Percentiles rank a stretch among this genome's conserved stretches.
These are phyloP conservation scores for Heterobasidion occidentale DNA, from an alignment of 1,284 basidiomycete genomes.

Conservation along the genomic window DNA sequence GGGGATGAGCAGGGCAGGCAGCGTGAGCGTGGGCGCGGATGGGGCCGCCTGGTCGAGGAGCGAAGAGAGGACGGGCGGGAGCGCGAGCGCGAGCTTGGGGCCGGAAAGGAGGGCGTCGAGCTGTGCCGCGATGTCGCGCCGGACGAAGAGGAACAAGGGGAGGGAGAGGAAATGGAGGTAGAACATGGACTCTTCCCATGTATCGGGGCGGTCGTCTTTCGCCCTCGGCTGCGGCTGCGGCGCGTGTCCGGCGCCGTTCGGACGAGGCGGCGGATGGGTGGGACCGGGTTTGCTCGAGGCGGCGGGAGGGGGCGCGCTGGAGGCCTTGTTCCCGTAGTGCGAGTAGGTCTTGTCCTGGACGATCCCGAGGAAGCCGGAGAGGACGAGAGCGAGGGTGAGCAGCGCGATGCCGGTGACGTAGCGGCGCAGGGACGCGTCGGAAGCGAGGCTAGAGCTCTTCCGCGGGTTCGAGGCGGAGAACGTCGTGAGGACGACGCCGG, in stretches of 20 bases:
- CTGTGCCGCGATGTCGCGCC: conserved; percentile 44
- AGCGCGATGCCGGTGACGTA: conserved; percentile 73
- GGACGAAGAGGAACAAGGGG: conserved; percentile 61
- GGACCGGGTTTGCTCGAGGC: neutral
- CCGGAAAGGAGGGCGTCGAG: conserved; percentile 30
- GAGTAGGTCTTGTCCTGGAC: conserved; percentile 80
- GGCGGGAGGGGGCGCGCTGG: neutral
- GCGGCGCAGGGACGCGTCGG: conserved; percentile 12
- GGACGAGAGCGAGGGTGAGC: conserved; percentile 68
- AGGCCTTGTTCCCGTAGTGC: conserved; percentile 38
- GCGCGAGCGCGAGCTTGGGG: neutral
- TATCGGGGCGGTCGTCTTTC: conserved; percentile 14
- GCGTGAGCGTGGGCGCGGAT: conserved; percentile 5
- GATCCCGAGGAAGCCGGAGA: conserved; percentile 80
- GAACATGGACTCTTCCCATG: conserved; percentile 91
- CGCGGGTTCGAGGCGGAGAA: conserved; percentile 48
- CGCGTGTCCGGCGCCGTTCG: neutral
- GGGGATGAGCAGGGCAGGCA: conserved; percentile 38
- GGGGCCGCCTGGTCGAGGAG: neutral
- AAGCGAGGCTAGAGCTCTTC: conserved; percentile 4
- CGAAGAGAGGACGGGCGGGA: conserved; percentile 12
- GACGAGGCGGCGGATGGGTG: neutral
- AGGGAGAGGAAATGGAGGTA: conserved; percentile 75
- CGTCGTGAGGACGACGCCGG: conserved; percentile 80
- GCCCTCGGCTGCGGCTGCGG: conserved; percentile 5